Base-by-base conservation (phyloP, 148 eudicot genomes). In the Diospyros lotus region DNA sequence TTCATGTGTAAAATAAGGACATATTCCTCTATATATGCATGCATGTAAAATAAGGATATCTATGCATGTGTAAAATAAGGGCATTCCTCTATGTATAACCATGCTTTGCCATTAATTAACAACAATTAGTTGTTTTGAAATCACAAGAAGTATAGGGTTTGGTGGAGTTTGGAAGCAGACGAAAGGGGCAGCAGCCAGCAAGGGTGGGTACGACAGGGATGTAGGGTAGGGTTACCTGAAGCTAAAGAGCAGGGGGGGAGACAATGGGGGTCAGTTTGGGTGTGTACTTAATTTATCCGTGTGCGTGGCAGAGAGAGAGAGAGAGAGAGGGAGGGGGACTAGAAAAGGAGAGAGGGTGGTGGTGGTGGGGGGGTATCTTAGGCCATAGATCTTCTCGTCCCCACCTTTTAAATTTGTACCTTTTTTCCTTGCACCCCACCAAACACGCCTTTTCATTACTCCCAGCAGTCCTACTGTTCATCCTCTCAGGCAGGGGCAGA, bases 361-460 rank as follows among this genome's bases (percentile, higher is more conserved):
- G 75, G 72, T 73, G 45, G 72, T 43, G 72, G 72, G 54, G 58
- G 72, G 75, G 52, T 28, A 28, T 28, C 28, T 65, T 65, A 72
- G 71, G 66, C 80, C 76, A 9, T 44, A 72, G 80, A 78, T 78
- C 64, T 78, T 56, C 6, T 58, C 72, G 80, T 65, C 80, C 80
- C 80, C 80, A 78, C 80, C 61, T 77, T 56, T 52, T 28, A 28
- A 28, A 28, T 28, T 28, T 44, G 75, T 58, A 43, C 75, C 42
- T 17, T 17, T 44, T 44, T 14, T 42, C 15, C 28, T 39, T 39
- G 13, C 61, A 6, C 15, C 9, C 9, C 75, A 60, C 67, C 67
- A 60, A 73, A 73, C 61, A 38, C 53, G 55, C 41, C 75, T 60
- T 73, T 73, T 59, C 13, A 45, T 17, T 45, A 44, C 28, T 11